Evolutionary conservation across 2,329 filamentous ascomycete genomes (phyloP).

Genomic region (Geoglossum cookeanum): DNA sequence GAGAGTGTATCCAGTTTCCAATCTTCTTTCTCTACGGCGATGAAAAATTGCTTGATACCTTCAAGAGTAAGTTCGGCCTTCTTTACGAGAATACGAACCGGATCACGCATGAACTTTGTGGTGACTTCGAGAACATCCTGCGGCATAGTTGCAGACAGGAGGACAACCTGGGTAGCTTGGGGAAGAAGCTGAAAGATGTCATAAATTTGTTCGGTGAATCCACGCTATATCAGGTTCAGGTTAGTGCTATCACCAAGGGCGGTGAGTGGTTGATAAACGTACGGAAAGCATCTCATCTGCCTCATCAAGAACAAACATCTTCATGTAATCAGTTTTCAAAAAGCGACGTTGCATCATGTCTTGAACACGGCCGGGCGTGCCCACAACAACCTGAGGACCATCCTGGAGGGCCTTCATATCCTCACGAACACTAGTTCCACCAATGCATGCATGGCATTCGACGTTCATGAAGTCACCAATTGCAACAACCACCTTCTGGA

Average conservation of each 20-base stretch:
- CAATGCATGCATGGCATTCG: conserved; percentile 98
- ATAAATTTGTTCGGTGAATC: conserved; percentile 99
- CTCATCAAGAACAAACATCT: conserved; percentile 99
- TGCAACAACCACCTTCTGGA: conserved; percentile 97
- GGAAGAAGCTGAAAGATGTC: conserved; percentile 99
- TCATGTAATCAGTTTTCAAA: conserved; percentile 93
- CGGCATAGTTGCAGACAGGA: conserved; percentile 95
- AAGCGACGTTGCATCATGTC: conserved; percentile 99
- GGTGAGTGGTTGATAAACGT: conserved; percentile 19
- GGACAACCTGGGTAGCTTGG: conserved; percentile 94
- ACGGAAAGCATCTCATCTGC: conserved; percentile 97
- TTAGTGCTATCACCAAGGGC: conserved; percentile 3
- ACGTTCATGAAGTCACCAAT: conserved; percentile 99
- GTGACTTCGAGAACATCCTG: conserved; percentile 98
- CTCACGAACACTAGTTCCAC: conserved; percentile 92
- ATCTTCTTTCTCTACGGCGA: conserved; percentile 99
- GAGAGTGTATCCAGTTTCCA: conserved; percentile 99
- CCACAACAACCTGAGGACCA: conserved; percentile 91
- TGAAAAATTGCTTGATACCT: conserved; percentile 99
- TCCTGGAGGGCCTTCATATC: conserved; percentile 97
- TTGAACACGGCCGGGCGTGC: conserved; percentile 93
- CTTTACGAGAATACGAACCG: conserved; percentile 97
- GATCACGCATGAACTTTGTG: conserved; percentile 99
- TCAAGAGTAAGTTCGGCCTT: conserved; percentile 98
- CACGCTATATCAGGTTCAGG: conserved; percentile 37